phyloP scores from a whole-genome alignment of 352 stramenopile species.

The Halophytophthora batemanensis region DNA sequence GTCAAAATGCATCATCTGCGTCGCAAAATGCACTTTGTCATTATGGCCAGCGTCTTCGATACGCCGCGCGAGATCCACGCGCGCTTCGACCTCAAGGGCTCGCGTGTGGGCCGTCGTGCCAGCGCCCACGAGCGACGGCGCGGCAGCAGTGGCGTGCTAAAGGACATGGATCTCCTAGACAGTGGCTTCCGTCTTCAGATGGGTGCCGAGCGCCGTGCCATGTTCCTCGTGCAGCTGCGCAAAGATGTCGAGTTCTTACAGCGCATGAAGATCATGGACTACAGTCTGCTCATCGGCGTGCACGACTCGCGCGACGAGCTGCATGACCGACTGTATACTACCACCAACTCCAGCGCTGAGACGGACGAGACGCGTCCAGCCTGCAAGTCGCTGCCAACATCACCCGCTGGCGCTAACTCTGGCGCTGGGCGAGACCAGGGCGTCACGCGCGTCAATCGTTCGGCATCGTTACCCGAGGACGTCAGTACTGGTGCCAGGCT shows the following conservation, averaged over 20 bases:
- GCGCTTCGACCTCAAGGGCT: constrained; percentile 90
- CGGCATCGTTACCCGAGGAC: constrained; percentile 12
- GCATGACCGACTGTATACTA: constrained; percentile 47
- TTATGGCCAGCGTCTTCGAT: constrained; percentile 98
- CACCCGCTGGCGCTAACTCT: constrained; percentile 18
- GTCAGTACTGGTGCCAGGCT: background rate
- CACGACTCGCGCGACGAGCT: constrained; percentile 72
- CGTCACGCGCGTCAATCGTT: constrained; percentile 10
- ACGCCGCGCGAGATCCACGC: constrained; percentile 91
- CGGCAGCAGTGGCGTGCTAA: constrained; percentile 68
- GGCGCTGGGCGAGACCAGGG: constrained; percentile 2
- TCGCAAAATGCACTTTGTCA: constrained; percentile 92
- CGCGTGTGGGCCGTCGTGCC: constrained; percentile 77
- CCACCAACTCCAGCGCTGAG: constrained; percentile 9
- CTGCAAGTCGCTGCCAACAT: constrained; percentile 42
- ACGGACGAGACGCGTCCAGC: background rate
- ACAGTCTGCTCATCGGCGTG: constrained; percentile 91
- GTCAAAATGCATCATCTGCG: constrained; percentile 97
- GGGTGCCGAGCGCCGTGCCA: constrained; percentile 56
- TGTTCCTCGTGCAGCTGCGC: constrained; percentile 85
- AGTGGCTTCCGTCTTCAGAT: constrained; percentile 86
- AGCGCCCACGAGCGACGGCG: constrained; percentile 65
- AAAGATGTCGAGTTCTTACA: constrained; percentile 91
- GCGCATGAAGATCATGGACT: constrained; percentile 95
- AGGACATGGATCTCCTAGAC: constrained; percentile 91